Percentiles rank a stretch among this genome's conserved stretches.
These are phyloP conservation scores for Pleurotus eryngii DNA, from an alignment of 768 basidiomycete genomes.

Conservation along the genomic window DNA sequence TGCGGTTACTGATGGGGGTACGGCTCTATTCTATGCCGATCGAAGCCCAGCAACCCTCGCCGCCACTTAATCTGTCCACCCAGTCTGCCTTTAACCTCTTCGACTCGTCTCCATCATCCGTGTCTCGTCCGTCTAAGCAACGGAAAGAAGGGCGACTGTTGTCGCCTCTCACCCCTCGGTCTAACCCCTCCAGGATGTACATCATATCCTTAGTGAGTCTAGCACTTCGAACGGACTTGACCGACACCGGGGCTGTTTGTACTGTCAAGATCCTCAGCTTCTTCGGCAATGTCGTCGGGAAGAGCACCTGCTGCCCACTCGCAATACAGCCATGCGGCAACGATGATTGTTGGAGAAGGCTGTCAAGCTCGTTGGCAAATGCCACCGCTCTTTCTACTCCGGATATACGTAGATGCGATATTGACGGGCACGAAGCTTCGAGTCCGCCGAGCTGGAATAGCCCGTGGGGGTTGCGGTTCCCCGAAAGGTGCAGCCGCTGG, in stretches of 20 bases:
- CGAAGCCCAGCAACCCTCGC: constrained; percentile 11
- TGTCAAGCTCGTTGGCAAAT: no score
- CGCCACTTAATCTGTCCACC: constrained; percentile 15
- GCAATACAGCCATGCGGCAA: no score
- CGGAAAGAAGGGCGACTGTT: neutral
- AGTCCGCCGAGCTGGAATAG: constrained; percentile 31
- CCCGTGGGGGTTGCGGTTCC: constrained; percentile 49
- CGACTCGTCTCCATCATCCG: neutral
- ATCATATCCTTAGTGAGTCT: constrained; percentile 29
- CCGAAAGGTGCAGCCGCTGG: constrained; percentile 39
- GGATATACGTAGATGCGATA: no score
- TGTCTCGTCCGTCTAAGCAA: neutral
- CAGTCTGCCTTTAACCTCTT: constrained; percentile 17
- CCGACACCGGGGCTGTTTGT: constrained; percentile 23
- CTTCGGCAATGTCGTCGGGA: constrained; percentile 23
- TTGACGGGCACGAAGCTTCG: no score
- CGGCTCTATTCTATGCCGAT: no score
- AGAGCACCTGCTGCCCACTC: constrained; percentile 5
- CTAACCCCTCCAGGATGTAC: constrained; percentile 17
- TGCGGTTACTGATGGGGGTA: no score
- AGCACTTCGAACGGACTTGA: constrained; percentile 10
- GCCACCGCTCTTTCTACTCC: no score
- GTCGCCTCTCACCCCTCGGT: neutral
- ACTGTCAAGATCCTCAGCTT: constrained; percentile 20
- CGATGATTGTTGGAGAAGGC: constrained; percentile 14